A percentile compares a stretch with the other conserved stretches of the same genome.
phyloP scores from a whole-genome alignment of 2,329 filamentous ascomycete species.

The Septoria linicola region DNA sequence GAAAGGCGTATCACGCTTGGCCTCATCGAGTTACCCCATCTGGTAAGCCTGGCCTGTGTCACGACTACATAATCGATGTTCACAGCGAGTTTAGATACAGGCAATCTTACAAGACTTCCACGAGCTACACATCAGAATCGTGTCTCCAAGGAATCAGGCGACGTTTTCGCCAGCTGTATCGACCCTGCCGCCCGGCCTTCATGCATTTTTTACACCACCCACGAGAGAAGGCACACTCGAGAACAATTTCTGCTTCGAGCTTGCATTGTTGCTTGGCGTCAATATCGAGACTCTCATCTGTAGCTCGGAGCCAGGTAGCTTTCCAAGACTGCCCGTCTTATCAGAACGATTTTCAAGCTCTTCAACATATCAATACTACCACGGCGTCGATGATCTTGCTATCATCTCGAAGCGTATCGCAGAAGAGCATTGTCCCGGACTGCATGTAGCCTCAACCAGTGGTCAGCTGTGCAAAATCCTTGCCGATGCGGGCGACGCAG shows the following conservation, averaged over 20 bases:
- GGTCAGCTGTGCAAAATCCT: slow-evolving; percentile 19
- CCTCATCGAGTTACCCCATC: slow-evolving; percentile 69
- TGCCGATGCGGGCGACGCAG: slow-evolving; percentile 9
- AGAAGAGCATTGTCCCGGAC: slow-evolving; percentile 9
- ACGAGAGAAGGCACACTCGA: slow-evolving; percentile 32
- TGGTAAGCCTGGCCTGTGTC: slow-evolving; percentile 46
- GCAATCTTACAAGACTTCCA: slow-evolving; percentile 62
- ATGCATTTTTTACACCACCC: slow-evolving; percentile 71
- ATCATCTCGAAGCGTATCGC: slow-evolving; percentile 44
- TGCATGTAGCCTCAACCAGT: slow-evolving; percentile 32
- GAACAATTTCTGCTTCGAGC: slow-evolving; percentile 54
- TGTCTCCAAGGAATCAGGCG: slow-evolving; percentile 58
- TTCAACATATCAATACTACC: slow-evolving; percentile 68
- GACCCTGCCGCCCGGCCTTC: slow-evolving; percentile 74
- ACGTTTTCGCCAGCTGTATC: slow-evolving; percentile 70
- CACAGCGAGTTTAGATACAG: slow-evolving; percentile 50
- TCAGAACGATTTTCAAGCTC: slow-evolving; percentile 62
- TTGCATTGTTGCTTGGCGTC: slow-evolving; percentile 58
- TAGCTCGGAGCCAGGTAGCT: slow-evolving; percentile 42
- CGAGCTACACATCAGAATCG: slow-evolving; percentile 78
- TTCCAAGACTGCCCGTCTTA: slow-evolving; percentile 47
- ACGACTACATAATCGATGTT: neutral
- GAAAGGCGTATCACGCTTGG: slow-evolving; percentile 77
- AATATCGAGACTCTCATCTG: slow-evolving; percentile 52
- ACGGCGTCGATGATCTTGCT: slow-evolving; percentile 59